Percentiles rank a stretch among this genome's conserved stretches.
Conservation (phyloP, 352 stramenopile genomes). For the Phytopythium oedochilum region DNA sequence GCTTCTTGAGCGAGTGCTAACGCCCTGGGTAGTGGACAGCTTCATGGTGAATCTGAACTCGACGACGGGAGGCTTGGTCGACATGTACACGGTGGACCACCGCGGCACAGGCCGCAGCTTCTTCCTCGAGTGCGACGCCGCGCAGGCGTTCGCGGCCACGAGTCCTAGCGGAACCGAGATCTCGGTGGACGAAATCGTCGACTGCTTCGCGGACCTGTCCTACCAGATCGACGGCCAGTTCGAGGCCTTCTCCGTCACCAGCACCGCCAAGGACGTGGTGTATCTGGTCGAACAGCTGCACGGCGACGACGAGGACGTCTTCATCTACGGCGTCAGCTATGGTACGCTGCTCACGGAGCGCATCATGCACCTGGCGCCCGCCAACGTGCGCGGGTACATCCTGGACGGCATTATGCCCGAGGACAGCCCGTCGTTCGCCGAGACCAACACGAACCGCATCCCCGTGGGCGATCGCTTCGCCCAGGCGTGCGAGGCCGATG, state of each 20-base stretch:
- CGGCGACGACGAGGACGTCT: constrained; percentile 8
- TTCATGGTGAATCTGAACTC: neutral
- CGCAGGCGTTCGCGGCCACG: constrained; percentile 18
- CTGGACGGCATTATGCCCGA: constrained; percentile 17
- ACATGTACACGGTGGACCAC: constrained; percentile 53
- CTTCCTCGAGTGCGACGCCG: constrained; percentile 33
- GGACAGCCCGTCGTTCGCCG: neutral
- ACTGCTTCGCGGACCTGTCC: constrained; percentile 28
- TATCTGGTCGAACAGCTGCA: constrained; percentile 17
- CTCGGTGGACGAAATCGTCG: constrained; percentile 15
- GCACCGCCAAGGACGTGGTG: constrained; percentile 28
- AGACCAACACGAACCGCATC: neutral
- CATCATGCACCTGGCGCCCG: constrained; percentile 26
- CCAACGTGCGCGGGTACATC: constrained; percentile 22
- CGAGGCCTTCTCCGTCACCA: constrained; percentile 34
- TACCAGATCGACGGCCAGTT: constrained; percentile 32
- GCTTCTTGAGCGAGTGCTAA: too few species aligned
- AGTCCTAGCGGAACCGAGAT: constrained; percentile 15
- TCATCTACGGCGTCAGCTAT: constrained; percentile 31
- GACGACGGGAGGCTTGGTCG: neutral
- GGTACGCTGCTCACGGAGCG: constrained; percentile 21
- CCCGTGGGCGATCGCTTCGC: neutral
- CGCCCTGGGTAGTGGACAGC: neutral
- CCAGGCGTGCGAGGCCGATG: neutral
- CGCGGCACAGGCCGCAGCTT: constrained; percentile 40